Percentiles rank a stretch among this genome's conserved stretches.
These are phyloP conservation scores for Dichotomocladium elegans DNA, from an alignment of 371 early-diverging fungal species.

Conservation along the genomic window DNA sequence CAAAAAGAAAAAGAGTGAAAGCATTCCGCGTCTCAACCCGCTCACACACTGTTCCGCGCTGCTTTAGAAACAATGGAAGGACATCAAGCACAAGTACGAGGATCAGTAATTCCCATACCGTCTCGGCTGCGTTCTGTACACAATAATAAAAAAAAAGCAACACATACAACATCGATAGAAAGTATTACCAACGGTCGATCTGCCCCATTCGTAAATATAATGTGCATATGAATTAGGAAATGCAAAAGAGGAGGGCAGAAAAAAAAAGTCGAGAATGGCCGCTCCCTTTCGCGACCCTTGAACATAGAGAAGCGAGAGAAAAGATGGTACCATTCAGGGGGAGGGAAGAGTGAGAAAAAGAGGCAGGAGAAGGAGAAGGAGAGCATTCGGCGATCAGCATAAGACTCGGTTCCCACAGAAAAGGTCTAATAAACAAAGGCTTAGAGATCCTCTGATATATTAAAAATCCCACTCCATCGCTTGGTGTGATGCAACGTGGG, in stretches of 20 bases:
- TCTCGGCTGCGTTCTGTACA: not conserved
- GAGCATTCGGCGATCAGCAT: not conserved
- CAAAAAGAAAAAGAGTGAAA: no score
- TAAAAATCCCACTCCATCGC: no score
- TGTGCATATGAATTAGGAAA: no score
- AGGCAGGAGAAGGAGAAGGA: no score
- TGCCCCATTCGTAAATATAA: not conserved
- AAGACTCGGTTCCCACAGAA: no score
- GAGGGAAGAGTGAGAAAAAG: not conserved
- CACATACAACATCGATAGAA: not conserved
- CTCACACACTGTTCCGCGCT: not conserved
- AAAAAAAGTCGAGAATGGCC: no score
- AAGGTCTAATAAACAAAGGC: no score
- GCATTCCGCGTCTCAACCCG: not conserved
- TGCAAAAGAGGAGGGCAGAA: no score
- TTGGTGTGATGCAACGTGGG: no score
- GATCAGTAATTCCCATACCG: constrained; percentile 17
- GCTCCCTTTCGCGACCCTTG: not conserved
- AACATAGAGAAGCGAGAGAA: not conserved
- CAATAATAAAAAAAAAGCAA: not conserved
- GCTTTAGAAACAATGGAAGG: constrained; percentile 70
- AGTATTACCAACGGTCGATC: not conserved
- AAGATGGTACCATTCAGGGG: not conserved
- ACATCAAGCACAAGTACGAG: constrained; percentile 66
- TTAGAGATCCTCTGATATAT: no score